Base-by-base conservation (phyloP, 2,329 filamentous ascomycete genomes). In the Lizonia empirigonia region DNA sequence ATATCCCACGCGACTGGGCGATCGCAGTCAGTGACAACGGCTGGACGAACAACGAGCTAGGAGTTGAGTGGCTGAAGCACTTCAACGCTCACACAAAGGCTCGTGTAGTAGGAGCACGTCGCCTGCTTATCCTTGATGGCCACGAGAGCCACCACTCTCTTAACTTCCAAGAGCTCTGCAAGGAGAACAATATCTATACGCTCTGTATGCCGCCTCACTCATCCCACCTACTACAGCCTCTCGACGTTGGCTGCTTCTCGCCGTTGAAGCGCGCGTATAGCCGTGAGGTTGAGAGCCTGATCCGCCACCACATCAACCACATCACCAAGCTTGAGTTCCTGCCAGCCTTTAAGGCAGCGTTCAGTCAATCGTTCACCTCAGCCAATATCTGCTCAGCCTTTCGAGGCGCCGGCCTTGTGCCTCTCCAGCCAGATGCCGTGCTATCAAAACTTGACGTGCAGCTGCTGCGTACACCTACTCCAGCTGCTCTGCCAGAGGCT, bases 101-200 rank as follows among this genome's bases (percentile, higher is more conserved):
- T 22, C 51, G 52, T 24, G 55, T 30, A 40, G 59, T 57, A 24
- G 62, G 72, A 7, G 35, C n/a, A 34, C 68, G 71, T 64, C 50
- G 63, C n/a, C 59, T 76, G 5, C 59, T 77, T n/a, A 63, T 77
- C 42, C 55, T 77, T 29, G 66, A 77, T 60, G 60, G 69, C 29
- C 55, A 77, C 62, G 45, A 52, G 44, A 74, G 65, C 48, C 56
- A 76, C 60, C 19, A 70, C 26, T 69, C 60, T 10, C 53, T 56
- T 24, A 48, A 71, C 48, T 76, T 77, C 50, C 37, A 76, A 33
- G 19, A 68, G 35, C 73, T 64, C 50, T 77, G 55, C 48, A 62
- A 48, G 33, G 46, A 65, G 16, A 55, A 77, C 38, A 69, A 74
- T 26, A 76, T 77, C 59, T 68, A 74, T 36, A 66, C 63, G 55